Conservation (phyloP, 2,329 filamentous ascomycete species). For the Colletotrichum acutatum region DNA sequence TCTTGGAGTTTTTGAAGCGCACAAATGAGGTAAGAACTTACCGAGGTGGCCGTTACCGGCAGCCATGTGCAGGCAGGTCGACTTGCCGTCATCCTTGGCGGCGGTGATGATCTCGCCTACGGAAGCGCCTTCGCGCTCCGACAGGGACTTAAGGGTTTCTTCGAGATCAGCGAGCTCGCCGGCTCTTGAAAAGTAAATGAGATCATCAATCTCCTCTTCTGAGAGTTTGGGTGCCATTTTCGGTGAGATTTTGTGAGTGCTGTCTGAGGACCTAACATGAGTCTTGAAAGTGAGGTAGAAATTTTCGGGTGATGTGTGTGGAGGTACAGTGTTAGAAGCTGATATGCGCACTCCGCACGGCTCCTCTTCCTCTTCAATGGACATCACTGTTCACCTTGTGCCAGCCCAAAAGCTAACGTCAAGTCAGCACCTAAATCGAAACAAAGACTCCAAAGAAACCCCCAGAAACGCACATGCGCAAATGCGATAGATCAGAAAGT, state of each 20-base stretch:
- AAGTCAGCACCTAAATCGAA: not conserved
- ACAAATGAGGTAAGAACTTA: constrained; percentile 51
- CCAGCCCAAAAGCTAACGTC: not conserved
- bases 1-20: not conserved
- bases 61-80: constrained; percentile 91
- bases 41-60: constrained; percentile 89
- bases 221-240: constrained; percentile 66
- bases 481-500: not conserved
- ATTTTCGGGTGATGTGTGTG: constrained; percentile 35
- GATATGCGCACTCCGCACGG: constrained; percentile 17
- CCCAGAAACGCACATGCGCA: too few relatives aligned
- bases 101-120: constrained; percentile 74
- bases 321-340: constrained; percentile 30
- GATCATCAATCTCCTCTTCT: constrained; percentile 88
- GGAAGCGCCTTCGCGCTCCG: constrained; percentile 68
- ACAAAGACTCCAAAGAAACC: not conserved
- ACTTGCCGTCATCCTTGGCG: constrained; percentile 79
- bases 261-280: constrained; percentile 14
- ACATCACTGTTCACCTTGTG: not conserved
- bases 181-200: constrained; percentile 85
- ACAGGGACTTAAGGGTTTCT: constrained; percentile 66
- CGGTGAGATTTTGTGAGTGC: not conserved
- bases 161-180: constrained; percentile 80
- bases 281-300: constrained; percentile 22
- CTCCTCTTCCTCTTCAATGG: not conserved